These are phyloP conservation scores for Malassezia obtusa DNA, from an alignment of 1,284 basidiomycete genomes.

Conservation along the genomic window DNA sequence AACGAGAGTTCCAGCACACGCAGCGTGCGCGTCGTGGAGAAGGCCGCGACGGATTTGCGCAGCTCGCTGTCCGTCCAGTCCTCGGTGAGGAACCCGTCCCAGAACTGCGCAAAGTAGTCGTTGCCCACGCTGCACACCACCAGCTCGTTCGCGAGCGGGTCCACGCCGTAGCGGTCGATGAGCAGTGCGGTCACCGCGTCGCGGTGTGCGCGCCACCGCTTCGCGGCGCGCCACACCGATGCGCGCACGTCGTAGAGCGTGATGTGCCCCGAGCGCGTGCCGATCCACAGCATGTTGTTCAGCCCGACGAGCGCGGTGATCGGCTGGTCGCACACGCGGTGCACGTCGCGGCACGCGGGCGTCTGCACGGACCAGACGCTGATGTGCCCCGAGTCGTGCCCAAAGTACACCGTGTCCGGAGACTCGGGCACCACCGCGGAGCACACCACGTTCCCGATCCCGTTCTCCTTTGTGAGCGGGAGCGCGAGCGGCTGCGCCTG, in stretches of 20 bases:
- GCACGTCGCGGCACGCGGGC: constrained; percentile 25
- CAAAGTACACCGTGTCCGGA: constrained; percentile 66
- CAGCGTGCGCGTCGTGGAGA: constrained; percentile 68
- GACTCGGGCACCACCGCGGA: constrained; percentile 66
- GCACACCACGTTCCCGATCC: constrained; percentile 68
- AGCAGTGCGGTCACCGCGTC: constrained; percentile 63
- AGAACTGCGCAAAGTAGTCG: constrained; percentile 66
- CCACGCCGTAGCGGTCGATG: constrained; percentile 50
- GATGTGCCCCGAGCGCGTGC: constrained; percentile 69
- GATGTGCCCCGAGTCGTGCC: constrained; percentile 74
- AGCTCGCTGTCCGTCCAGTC: constrained; percentile 82
- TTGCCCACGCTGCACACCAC: constrained; percentile 68
- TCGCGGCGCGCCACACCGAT: constrained; percentile 65
- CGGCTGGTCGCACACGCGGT: constrained; percentile 23
- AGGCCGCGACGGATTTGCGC: constrained; percentile 63
- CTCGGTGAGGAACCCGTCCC: constrained; percentile 77
- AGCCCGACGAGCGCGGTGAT: constrained; percentile 37
- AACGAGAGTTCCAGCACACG: constrained; percentile 76
- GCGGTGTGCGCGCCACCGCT: constrained; percentile 76
- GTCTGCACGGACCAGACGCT: constrained; percentile 30
- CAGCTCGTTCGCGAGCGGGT: constrained; percentile 50
- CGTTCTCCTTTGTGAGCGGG: constrained; percentile 54
- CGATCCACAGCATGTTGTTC: constrained; percentile 62
- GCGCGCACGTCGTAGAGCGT: constrained; percentile 64
- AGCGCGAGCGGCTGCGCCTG: constrained; percentile 26